Percentiles rank a stretch among this genome's conserved stretches.
These are phyloP conservation scores for Botrytis tulipae DNA, from an alignment of 2,329 filamentous ascomycete genomes.

Conservation along the genomic window DNA sequence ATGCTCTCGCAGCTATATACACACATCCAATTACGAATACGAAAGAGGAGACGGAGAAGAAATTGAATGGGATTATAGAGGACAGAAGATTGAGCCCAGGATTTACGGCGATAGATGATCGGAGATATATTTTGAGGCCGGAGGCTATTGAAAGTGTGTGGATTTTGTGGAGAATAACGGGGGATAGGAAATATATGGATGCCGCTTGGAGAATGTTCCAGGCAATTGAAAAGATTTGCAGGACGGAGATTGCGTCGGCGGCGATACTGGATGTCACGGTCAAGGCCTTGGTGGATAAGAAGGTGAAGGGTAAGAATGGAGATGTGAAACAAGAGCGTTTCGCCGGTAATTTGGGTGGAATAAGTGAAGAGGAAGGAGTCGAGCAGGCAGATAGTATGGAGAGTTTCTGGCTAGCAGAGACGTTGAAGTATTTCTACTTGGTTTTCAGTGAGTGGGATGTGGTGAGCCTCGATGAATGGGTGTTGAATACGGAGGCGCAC, in stretches of 20 bases:
- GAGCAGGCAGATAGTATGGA: constrained; percentile 46
- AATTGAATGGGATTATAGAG: constrained; percentile 24
- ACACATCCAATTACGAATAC: not conserved
- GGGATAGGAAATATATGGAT: constrained; percentile 41
- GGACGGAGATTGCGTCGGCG: constrained; percentile 45
- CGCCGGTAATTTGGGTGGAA: not conserved
- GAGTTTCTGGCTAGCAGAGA: constrained; percentile 62
- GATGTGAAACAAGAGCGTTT: not conserved
- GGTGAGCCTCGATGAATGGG: constrained; percentile 61
- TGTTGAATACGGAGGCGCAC: constrained; percentile 43
- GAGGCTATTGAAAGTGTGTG: constrained; percentile 69
- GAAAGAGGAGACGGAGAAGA: constrained; percentile 19
- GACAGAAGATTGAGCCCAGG: constrained; percentile 29
- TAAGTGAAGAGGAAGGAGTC: not conserved
- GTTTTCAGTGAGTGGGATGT: constrained; percentile 48
- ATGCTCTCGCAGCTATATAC: constrained; percentile 24
- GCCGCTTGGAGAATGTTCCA: constrained; percentile 50
- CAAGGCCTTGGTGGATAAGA: constrained; percentile 46
- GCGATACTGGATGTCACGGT: constrained; percentile 44
- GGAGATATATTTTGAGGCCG: constrained; percentile 42
- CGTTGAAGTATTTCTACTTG: constrained; percentile 63
- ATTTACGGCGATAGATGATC: constrained; percentile 30
- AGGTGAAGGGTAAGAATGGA: not conserved
- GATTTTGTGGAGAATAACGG: constrained; percentile 49
- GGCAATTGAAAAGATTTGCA: constrained; percentile 45